Base-by-base conservation (phyloP, 2,329 filamentous ascomycete species). In the Ascochyta pisi region DNA sequence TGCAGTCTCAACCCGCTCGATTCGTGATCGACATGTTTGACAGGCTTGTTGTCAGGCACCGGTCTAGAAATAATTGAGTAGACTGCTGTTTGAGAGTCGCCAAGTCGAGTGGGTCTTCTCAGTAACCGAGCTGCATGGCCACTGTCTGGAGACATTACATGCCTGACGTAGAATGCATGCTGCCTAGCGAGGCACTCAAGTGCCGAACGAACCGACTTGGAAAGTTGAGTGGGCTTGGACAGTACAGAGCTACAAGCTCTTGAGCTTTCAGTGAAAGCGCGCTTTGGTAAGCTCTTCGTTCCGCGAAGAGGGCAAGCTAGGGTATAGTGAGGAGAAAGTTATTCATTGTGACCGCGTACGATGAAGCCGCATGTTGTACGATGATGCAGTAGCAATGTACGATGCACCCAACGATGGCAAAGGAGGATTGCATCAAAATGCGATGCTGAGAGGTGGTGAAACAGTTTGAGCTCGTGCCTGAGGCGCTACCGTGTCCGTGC, bases 81-180 rank as follows among this genome's bases (percentile, higher is more conserved):
- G 45, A 54, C 24, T 62, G 37, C 49, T 42, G 66, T 69, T 68
- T 66, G 66, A 70, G 58, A 58, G 45, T 57, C 56, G 55, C 52
- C 39, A 64, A 58, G 51, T 44, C 33, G 26, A 50, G 65, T 67
- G 66, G 66, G 65, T 60, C 58, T 43, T 15, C 2, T 3, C 38
- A 39, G 52, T 44, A 64, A 54, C 61, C 64, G 54, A 63, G 57
- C 51, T 57, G 64, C 56, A 47, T 66, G 60, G 61, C 59, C 57
- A 42, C 49, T 58, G 63, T 68, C 68, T 68, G 56, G 63, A 70
- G 69, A 69, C 68, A 60, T 58, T 54, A 53, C 48, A 51, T 64
- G 64, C 66, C 61, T 67, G 53, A 48, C 45, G 44, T 46, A 46
- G 34, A 50, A 37, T 37, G 39, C 33, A 33, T 53, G 43, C 29